Evolutionary conservation across 2,329 filamentous ascomycete species (phyloP), one percentile per base, ranked within the genome.

Genomic region (Nemania sp.): DNA sequence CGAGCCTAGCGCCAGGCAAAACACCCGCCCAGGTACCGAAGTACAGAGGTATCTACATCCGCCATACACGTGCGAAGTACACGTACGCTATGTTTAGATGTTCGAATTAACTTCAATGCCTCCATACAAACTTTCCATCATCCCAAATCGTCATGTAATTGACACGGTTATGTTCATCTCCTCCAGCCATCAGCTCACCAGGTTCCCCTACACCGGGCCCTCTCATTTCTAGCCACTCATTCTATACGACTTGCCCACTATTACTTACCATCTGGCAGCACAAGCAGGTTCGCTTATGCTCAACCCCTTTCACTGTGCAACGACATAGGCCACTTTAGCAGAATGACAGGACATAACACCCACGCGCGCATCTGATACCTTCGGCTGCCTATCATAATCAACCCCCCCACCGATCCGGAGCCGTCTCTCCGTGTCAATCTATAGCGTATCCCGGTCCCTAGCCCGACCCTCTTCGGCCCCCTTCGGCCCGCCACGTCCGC

Each of bases 331-430:
- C 15, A 21, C 32, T 18, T 46, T 54, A 52, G 32, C 35, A 68
- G 53, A 62, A 70, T 70, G 66, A 63, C 55, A 67, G 65, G 65
- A 62, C 40, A 39, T 39, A 39, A 39, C 25, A 29, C 43, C 54
- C 54, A 18, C 50, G 20, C 55, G 21, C 25, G 7, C 25, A 29
- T 29, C 25, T 29, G 7, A 43, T 2, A 18, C 21, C 18, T 37
- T 20, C 51, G 39, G 43, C 32, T 56, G 17, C 21, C 43, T 18
- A 20, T 46, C 20, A 49, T 48, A 32, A n/a, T n/a, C n/a, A n/a
- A n/a, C n/a, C n/a, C n/a, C 49, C 54, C 20, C 50, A 21, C 52
- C 29, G 25, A 50, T 29, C 25, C 25, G 4, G 25, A 7, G 25
- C 25, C 25, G 25, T 29, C 25, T 29, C 25, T 29, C 25, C 3